A percentile compares a stretch with the other conserved stretches of the same genome.
phyloP scores from a whole-genome alignment of 805 yeast species.

The Pichia phayaonensis region DNA sequence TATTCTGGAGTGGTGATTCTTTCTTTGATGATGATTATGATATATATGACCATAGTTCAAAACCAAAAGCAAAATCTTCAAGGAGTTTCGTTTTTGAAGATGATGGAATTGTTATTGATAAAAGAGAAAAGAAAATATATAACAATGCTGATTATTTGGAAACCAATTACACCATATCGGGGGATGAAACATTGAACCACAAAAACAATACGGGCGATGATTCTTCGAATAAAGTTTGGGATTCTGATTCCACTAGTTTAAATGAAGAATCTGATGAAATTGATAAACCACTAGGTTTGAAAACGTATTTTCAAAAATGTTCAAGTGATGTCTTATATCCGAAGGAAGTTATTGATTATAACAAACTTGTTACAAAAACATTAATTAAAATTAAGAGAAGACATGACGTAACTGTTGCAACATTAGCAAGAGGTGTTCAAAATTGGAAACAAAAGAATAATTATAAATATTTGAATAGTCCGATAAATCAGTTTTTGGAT shows the following conservation, averaged over 20 bases:
- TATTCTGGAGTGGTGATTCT: conserved; percentile 11
- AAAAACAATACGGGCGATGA: not conserved
- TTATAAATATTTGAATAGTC: conserved; percentile 47
- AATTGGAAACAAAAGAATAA: conserved; percentile 68
- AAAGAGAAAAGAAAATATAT: conserved; percentile 9
- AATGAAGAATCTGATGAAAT: conserved; percentile 7
- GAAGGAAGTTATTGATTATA: conserved; percentile 64
- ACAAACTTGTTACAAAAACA: conserved; percentile 55
- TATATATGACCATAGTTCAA: not conserved
- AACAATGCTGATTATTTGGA: conserved; percentile 4
- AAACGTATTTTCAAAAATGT: conserved; percentile 34
- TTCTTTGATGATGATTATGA: not conserved
- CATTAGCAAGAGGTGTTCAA: conserved; percentile 86
- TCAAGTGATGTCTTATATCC: conserved; percentile 57
- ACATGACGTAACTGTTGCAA: conserved; percentile 89
- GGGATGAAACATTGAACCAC: not conserved
- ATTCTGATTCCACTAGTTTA: not conserved
- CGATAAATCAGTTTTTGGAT: conserved; percentile 76
- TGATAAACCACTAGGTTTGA: conserved; percentile 12
- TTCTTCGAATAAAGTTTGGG: not conserved
- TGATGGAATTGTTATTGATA: conserved; percentile 37
- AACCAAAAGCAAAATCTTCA: not conserved
- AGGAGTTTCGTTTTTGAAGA: conserved; percentile 30
- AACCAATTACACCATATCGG: not conserved
- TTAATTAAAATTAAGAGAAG: conserved; percentile 67